phyloP scores from a whole-genome alignment of 768 basidiomycete species.

The Lactifluus hygrophoroides region DNA sequence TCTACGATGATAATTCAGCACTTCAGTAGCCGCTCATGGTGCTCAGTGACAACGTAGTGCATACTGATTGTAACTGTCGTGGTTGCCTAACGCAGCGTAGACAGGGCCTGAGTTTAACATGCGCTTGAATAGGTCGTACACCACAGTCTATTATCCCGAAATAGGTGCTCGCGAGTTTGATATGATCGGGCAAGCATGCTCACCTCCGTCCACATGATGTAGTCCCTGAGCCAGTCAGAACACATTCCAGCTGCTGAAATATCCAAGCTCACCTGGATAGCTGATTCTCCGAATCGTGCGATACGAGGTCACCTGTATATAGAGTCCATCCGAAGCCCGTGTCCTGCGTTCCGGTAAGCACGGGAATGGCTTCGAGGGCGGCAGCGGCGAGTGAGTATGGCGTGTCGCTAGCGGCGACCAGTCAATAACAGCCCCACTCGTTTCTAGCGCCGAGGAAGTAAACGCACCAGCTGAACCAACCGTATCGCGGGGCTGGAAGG shows the following conservation, averaged over 20 bases:
- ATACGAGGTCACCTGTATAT: slow-evolving; percentile 67
- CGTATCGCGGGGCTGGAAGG: slow-evolving; percentile 59
- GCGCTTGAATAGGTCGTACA: slow-evolving; percentile 60
- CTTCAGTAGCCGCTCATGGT: background rate
- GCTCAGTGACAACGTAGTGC: slow-evolving; percentile 15
- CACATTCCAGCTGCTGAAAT: background rate
- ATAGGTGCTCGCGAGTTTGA: background rate
- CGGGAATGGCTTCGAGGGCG: slow-evolving; percentile 59
- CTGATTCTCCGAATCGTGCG: slow-evolving; percentile 61
- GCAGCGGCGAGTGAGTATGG: slow-evolving; percentile 53
- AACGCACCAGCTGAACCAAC: slow-evolving; percentile 50
- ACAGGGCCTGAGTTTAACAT: slow-evolving; percentile 58
- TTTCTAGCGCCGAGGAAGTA: background rate
- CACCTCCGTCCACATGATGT: slow-evolving; percentile 57
- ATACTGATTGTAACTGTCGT: slow-evolving; percentile 64
- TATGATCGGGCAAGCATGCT: background rate
- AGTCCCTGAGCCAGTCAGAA: slow-evolving; percentile 37
- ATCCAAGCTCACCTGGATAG: slow-evolving; percentile 44
- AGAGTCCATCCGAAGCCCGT: slow-evolving; percentile 57
- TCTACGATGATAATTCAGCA: slow-evolving; percentile 25
- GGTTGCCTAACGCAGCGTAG: slow-evolving; percentile 69
- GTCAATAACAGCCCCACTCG: background rate
- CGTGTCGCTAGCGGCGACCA: slow-evolving; percentile 37
- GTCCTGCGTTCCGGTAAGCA: slow-evolving; percentile 48
- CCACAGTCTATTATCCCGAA: slow-evolving; percentile 40